Conservation (phyloP, 208 protist species). For the Acanthamoeba triangularis region DNA sequence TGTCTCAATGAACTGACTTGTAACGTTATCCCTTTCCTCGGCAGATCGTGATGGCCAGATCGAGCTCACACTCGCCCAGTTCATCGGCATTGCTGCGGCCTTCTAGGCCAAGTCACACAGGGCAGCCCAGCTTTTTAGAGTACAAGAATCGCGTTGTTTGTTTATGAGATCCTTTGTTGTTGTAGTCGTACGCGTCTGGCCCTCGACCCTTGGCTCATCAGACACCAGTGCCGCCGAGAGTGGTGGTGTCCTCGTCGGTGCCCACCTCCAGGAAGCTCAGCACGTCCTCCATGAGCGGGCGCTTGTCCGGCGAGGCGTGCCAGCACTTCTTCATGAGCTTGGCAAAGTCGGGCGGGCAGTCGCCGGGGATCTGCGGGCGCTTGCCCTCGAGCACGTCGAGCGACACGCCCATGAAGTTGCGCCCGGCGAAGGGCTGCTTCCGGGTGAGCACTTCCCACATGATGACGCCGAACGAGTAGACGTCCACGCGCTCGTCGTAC, state of each 20-base stretch:
- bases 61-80: conserved; percentile 12
- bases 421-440: background rate
- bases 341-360: background rate
- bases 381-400: too few relatives aligned
- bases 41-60: conserved; percentile 33
- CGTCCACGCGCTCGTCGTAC: background rate
- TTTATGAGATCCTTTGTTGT: too few relatives aligned
- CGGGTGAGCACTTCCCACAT: background rate
- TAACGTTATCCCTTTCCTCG: background rate
- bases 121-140: too few relatives aligned
- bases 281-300: background rate
- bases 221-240: too few relatives aligned
- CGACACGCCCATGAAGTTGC: background rate
- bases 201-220: too few relatives aligned
- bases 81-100: conserved; percentile 39
- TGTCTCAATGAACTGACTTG: background rate
- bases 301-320: background rate
- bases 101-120: background rate
- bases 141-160: too few relatives aligned
- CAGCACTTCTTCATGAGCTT: conserved; percentile 34
- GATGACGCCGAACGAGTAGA: conserved; percentile 20
- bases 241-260: too few relatives aligned
- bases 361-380: background rate
- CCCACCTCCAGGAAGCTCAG: too few relatives aligned
- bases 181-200: too few relatives aligned